Percentiles rank a stretch among this genome's conserved stretches.
Conservation (phyloP, 1,284 basidiomycete species). For the Neolentinus lepideus region DNA sequence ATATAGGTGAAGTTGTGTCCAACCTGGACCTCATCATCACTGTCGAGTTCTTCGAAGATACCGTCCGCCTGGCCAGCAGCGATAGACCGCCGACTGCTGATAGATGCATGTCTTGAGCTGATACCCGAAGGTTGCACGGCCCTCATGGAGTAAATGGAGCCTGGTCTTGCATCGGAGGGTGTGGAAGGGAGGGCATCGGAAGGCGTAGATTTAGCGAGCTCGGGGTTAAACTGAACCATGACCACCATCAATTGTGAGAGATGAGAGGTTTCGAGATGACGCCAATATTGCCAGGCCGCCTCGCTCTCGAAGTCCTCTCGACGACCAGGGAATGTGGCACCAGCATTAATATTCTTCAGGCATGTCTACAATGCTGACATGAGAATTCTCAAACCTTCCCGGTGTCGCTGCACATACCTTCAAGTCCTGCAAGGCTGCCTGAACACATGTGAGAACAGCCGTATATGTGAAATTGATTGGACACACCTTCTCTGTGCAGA, state of each 20-base stretch:
- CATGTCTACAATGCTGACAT: conserved; percentile 53
- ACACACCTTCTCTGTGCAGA: conserved; percentile 76
- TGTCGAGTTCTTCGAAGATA: conserved; percentile 36
- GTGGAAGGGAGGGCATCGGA: conserved; percentile 41
- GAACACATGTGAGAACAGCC: conserved; percentile 7
- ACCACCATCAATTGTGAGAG: conserved; percentile 85
- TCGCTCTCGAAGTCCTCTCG: conserved; percentile 82
- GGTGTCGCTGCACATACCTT: conserved; percentile 45
- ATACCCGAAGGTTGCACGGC: conserved; percentile 14
- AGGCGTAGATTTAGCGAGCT: conserved; percentile 75
- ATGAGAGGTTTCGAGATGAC: conserved; percentile 75
- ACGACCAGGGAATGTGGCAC: conserved; percentile 77
- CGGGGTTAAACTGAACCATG: conserved; percentile 85
- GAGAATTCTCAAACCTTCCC: not conserved
- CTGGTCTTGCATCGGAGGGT: conserved; percentile 39
- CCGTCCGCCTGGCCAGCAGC: conserved; percentile 33
- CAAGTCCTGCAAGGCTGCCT: conserved; percentile 80
- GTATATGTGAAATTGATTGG: not conserved
- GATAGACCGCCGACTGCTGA: conserved; percentile 60
- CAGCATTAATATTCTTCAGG: conserved; percentile 86
- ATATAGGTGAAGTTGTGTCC: conserved; percentile 84
- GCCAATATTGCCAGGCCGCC: conserved; percentile 81
- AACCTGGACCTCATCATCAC: conserved; percentile 61
- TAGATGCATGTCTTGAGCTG: conserved; percentile 45
- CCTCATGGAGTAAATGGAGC: conserved; percentile 42